These are phyloP conservation scores for Rubia occidens DNA, from an alignment of 305 asterid species.

Conservation along the genomic window DNA sequence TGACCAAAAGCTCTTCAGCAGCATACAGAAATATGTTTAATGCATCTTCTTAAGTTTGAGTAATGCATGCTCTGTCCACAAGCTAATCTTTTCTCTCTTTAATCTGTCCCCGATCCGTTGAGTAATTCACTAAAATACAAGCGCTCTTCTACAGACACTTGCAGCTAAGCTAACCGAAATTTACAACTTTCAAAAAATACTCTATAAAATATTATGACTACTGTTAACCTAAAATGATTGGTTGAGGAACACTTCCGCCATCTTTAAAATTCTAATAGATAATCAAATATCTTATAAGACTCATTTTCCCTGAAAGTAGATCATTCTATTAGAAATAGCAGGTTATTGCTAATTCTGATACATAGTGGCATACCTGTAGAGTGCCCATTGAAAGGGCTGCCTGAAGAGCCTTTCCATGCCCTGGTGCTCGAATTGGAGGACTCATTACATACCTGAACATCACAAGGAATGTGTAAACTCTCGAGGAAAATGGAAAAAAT, in stretches of 20 bases:
- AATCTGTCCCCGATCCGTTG: neutral
- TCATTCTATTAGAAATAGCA: neutral
- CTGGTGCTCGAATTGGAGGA: conserved; percentile 90
- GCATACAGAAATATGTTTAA: neutral
- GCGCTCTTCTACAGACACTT: neutral
- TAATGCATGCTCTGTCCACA: neutral
- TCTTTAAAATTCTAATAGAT: neutral
- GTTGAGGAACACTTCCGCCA: neutral
- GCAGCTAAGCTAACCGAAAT: neutral
- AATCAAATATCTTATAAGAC: neutral
- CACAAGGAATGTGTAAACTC: conserved; percentile 7
- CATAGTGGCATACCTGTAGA: conserved; percentile 48
- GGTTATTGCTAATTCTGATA: neutral
- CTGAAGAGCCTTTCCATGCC: conserved; percentile 92
- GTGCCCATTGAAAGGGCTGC: conserved; percentile 86
- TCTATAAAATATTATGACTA: neutral
- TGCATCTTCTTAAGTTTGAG: neutral
- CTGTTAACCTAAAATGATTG: neutral
- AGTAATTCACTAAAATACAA: neutral
- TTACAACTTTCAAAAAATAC: too few relatives aligned
- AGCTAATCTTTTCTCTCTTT: neutral
- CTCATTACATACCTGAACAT: conserved; percentile 81
- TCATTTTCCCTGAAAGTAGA: neutral
- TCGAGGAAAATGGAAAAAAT: neutral
- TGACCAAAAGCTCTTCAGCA: neutral